Conservation (phyloP, 176 grass and related monocot species). For the Microstegium vimineum region DNA sequence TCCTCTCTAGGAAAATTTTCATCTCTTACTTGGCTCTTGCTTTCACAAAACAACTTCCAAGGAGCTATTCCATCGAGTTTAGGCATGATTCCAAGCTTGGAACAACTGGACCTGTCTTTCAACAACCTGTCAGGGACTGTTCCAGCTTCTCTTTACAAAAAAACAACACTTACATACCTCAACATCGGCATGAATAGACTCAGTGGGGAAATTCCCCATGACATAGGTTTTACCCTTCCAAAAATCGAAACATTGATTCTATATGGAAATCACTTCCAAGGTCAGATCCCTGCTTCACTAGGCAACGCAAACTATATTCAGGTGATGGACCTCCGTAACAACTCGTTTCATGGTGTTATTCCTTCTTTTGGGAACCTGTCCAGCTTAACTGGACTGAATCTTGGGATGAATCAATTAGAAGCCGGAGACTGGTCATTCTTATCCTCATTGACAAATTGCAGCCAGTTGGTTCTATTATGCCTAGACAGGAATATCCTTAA, state of each 20-base stretch:
- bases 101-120: constrained; percentile 4
- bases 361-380: constrained; percentile 13
- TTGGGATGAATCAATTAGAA: constrained; percentile 28
- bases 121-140: constrained; percentile 46
- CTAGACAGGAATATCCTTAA: constrained; percentile 4
- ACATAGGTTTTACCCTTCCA: background rate
- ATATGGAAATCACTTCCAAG: background rate
- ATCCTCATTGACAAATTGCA: constrained; percentile 26
- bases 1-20: constrained; percentile 33
- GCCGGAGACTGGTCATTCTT: constrained; percentile 46
- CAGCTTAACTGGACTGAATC: background rate
- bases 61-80: background rate
- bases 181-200: background rate
- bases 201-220: constrained; percentile 10
- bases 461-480: background rate
- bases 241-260: constrained; percentile 7
- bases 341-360: constrained; percentile 15
- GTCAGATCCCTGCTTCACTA: constrained; percentile 21
- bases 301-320: background rate
- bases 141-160: constrained; percentile 33
- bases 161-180: constrained; percentile 17
- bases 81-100: background rate
- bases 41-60: constrained; percentile 15
- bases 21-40: constrained; percentile 6
- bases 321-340: background rate